phyloP scores from a whole-genome alignment of 2,329 filamentous ascomycete genomes.

The Tolypocladium capitatum region DNA sequence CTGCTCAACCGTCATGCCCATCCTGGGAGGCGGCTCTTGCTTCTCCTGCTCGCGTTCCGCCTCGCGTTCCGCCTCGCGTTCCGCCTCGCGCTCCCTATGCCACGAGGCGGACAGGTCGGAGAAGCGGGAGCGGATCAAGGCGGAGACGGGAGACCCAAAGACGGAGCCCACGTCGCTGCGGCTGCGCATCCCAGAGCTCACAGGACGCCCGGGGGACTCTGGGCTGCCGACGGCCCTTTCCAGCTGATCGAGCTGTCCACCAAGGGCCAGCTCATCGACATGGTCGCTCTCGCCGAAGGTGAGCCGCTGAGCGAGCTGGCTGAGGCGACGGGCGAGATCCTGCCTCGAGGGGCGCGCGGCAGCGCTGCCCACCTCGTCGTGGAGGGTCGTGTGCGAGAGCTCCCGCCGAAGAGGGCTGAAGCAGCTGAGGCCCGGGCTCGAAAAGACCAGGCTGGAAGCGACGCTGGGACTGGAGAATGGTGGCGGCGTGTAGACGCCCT shows the following conservation, averaged over 20 bases:
- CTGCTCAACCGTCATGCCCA: conserved; percentile 19
- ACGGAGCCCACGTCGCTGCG: conserved; percentile 15
- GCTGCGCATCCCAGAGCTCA: conserved; percentile 14
- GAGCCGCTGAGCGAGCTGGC: conserved; percentile 25
- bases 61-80: conserved; percentile 13
- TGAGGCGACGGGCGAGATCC: conserved; percentile 29
- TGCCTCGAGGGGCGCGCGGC: conserved; percentile 22
- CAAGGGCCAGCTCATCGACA: conserved; percentile 22
- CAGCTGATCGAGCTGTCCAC: conserved; percentile 24
- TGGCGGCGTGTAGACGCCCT: conserved; percentile 11
- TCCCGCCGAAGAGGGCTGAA: conserved; percentile 19
- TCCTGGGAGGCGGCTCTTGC: conserved; percentile 13
- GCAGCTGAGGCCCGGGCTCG: conserved; percentile 10
- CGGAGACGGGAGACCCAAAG: conserved; percentile 21
- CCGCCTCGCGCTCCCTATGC: conserved; percentile 15
- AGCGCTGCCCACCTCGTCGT: conserved; percentile 2
- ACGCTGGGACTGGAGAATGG: conserved; percentile 19
- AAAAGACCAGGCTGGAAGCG: conserved; percentile 19
- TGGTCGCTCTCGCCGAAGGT: conserved; percentile 16
- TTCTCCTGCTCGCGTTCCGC: conserved; percentile 13
- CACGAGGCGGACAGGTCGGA: conserved; percentile 25
- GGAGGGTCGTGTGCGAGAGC: conserved; percentile 6
- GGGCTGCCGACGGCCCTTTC: conserved; percentile 14
- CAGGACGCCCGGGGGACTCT: conserved; percentile 7
- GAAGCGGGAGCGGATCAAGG: conserved; percentile 24